Base-by-base conservation (phyloP, 352 stramenopile genomes). In the Blastocystis sp. region DNA sequence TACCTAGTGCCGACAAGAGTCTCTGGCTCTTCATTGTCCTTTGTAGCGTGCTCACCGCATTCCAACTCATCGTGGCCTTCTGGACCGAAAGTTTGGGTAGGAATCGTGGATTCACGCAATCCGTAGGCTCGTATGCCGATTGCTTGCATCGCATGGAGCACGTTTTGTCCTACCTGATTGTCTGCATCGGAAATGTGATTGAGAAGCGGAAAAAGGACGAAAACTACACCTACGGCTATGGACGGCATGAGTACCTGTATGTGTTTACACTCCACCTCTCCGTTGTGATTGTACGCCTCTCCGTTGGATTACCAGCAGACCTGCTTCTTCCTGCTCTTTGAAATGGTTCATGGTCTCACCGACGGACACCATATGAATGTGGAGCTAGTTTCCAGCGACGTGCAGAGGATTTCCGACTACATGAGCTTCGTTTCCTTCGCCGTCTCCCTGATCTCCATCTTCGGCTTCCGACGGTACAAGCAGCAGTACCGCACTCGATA, bases 391-490 rank as follows among this genome's bases (percentile, higher is more conserved):
- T 63, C 69, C 36, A 29, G 29, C 11, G 11, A 48, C 1, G 6
- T 63, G 1, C 18, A 38, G 27, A 38, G 36, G 38, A 40, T 61
- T 32, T 79, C 44, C 4, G 21, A 57, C 6, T 65, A 65, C 27
- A 63, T 64, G 16, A 79, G 11, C 14, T 48, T 61, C 29, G 40
- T 79, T 21, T 79, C 69, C 1, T 79, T 79, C 38, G 46, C n/a
- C 1, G 29, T 61, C 18, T 79, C 69, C 24, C 46, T 79, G 21
- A 79, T 79, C 32, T 63, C 38, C 49, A 64, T 79, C n/a, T 79
- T 79, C 18, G 42, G 69, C n/a, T 79, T 79, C 36, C 46, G 69
- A 29, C 54, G 69, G 46, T 79, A 79, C 49, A 61, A 64, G 32
- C 16, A 63, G 18, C 46, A 79, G 27, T 79, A 79, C 27, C 4